These are phyloP conservation scores for Erodium texanum DNA, from an alignment of 441 rosid species.

Conservation along the genomic window DNA sequence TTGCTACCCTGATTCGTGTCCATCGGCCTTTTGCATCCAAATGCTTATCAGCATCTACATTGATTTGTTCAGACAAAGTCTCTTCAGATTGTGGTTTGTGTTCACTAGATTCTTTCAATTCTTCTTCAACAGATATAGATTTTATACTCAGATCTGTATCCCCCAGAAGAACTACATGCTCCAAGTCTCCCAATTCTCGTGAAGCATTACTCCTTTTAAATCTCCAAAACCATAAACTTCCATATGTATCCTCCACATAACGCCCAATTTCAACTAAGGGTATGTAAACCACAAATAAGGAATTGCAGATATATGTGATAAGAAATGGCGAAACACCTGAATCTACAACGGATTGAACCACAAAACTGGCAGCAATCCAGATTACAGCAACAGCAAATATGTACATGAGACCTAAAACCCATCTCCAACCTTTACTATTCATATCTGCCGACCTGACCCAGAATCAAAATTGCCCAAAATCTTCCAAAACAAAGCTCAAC, in stretches of 20 bases:
- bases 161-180: slow-evolving; percentile 55
- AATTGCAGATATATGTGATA: slow-evolving; percentile 85
- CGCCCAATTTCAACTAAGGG: slow-evolving; percentile 69
- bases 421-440: slow-evolving; percentile 55
- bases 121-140: slow-evolving; percentile 23
- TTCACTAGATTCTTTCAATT: slow-evolving; percentile 24
- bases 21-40: slow-evolving; percentile 78
- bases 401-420: slow-evolving; percentile 66
- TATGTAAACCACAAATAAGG: slow-evolving; percentile 68
- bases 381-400: slow-evolving; percentile 75
- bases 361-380: slow-evolving; percentile 94
- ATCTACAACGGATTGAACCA: slow-evolving; percentile 87
- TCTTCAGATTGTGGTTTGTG: slow-evolving; percentile 22
- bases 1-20: slow-evolving; percentile 73
- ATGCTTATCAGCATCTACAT: too few relatives aligned
- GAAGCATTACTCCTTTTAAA: slow-evolving; percentile 30
- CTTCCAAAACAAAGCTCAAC: neutral
- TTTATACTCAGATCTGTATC: slow-evolving; percentile 29
- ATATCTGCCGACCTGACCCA: slow-evolving; percentile 23
- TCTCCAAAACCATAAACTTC: slow-evolving; percentile 57
- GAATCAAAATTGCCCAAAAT: neutral
- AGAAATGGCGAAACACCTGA: slow-evolving; percentile 88
- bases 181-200: slow-evolving; percentile 43
- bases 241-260: slow-evolving; percentile 56
- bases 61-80: slow-evolving; percentile 10